Conservation (phyloP, 805 yeast genomes). For the Blastobotrys terrestris region DNA sequence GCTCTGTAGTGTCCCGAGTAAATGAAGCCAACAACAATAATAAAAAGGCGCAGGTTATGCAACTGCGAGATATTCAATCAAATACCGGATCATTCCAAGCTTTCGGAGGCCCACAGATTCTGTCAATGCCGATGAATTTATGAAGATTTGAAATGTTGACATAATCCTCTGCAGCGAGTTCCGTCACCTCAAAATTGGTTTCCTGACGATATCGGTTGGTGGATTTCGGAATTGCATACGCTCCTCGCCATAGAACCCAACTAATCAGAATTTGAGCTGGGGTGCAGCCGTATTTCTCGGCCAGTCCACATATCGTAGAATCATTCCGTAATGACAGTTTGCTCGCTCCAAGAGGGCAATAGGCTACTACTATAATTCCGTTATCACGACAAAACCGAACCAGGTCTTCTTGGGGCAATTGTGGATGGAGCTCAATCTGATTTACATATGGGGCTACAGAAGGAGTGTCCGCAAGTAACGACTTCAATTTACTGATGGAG, state of each 20-base stretch:
- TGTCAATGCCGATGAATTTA: too few species aligned
- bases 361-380: constrained; percentile 59
- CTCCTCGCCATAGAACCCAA: constrained; percentile 57
- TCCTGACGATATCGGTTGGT: constrained; percentile 57
- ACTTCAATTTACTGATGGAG: constrained; percentile 45
- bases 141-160: too few species aligned
- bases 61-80: too few species aligned
- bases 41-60: too few species aligned
- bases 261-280: constrained; percentile 55
- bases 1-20: too few species aligned
- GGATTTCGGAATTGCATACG: constrained; percentile 62
- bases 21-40: too few species aligned
- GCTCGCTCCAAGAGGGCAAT: constrained; percentile 61
- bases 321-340: constrained; percentile 51
- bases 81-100: too few species aligned
- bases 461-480: constrained; percentile 37
- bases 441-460: constrained; percentile 52
- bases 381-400: constrained; percentile 45
- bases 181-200: constrained; percentile 34
- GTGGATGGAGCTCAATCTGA: constrained; percentile 75
- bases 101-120: too few species aligned
- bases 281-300: constrained; percentile 47
- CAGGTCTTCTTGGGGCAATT: constrained; percentile 57
- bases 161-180: constrained; percentile 23
- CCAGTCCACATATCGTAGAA: constrained; percentile 45